phyloP scores from a whole-genome alignment of 208 protist genomes.

The Trypanosomatidae sp. region DNA sequence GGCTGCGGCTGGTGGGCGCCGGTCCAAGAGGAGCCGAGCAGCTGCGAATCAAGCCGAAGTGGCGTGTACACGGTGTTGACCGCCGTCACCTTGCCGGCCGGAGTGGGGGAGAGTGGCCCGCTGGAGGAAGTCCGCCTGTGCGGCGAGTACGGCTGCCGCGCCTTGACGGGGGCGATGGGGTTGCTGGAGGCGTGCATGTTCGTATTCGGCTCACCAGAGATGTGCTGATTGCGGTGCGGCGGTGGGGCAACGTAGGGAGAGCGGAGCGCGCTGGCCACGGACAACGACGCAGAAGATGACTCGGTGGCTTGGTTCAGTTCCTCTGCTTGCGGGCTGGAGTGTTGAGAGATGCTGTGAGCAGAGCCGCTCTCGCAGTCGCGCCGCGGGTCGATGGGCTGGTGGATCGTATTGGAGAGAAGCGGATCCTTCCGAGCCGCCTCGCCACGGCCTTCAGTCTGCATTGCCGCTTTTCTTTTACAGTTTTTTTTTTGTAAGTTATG shows the following conservation, averaged over 20 bases:
- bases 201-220: too few species aligned
- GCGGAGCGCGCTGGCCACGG: too few species aligned
- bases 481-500: too few species aligned
- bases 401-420: too few species aligned
- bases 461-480: too few species aligned
- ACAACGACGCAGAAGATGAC: not conserved
- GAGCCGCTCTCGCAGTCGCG: not conserved
- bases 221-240: too few species aligned
- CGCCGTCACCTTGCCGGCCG: not conserved
- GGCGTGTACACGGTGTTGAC: constrained; percentile 12
- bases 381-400: constrained; percentile 5
- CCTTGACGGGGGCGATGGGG: not conserved
- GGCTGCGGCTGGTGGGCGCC: not conserved
- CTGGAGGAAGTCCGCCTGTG: not conserved
- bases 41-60: constrained; percentile 22
- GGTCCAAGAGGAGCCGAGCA: constrained; percentile 19
- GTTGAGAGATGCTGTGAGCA: not conserved
- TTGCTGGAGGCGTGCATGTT: too few species aligned
- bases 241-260: too few species aligned
- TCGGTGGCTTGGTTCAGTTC: constrained; percentile 9
- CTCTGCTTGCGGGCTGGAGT: constrained; percentile 1
- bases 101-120: constrained; percentile 5
- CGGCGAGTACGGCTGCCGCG: not conserved
- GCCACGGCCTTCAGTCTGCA: too few species aligned
- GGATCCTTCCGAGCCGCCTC: too few species aligned